Percentiles rank a stretch among this genome's conserved stretches.
phyloP scores from a whole-genome alignment of 2,329 filamentous ascomycete species.

The Dendryphion nanum region DNA sequence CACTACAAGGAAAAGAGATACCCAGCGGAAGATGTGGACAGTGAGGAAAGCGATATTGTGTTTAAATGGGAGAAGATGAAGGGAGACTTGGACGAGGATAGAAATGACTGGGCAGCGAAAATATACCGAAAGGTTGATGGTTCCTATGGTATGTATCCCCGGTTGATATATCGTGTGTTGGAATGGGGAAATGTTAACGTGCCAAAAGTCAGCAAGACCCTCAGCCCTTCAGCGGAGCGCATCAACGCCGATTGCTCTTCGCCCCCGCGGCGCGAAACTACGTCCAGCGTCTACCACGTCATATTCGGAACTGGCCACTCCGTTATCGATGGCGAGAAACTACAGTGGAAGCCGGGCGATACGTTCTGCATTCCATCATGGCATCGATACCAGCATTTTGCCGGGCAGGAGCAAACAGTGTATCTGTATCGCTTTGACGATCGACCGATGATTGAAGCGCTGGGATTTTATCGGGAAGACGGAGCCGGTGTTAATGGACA shows the following conservation, averaged over 20 bases:
- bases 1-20: conserved; percentile 50
- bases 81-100: conserved; percentile 36
- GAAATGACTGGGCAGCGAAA: conserved; percentile 26
- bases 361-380: conserved; percentile 57
- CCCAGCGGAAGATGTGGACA: conserved; percentile 48
- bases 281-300: conserved; percentile 55
- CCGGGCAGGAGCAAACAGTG: conserved; percentile 31
- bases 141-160: conserved; percentile 26
- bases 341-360: conserved; percentile 51
- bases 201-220: conserved; percentile 43
- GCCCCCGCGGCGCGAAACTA: conserved; percentile 46
- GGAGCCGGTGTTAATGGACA: too few species aligned
- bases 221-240: conserved; percentile 50
- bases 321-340: conserved; percentile 37
- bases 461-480: conserved; percentile 51
- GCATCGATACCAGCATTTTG: conserved; percentile 51
- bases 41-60: conserved; percentile 42
- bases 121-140: conserved; percentile 39
- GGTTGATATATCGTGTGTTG: too few species aligned
- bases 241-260: conserved; percentile 41
- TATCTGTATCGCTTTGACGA: conserved; percentile 58
- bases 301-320: conserved; percentile 47
- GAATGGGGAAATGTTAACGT: conserved; percentile 2
- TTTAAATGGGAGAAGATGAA: conserved; percentile 53
- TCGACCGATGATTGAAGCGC: conserved; percentile 52